These are phyloP conservation scores for Podila epicladia DNA, from an alignment of 192 early-diverging fungal genomes.

Conservation along the genomic window DNA sequence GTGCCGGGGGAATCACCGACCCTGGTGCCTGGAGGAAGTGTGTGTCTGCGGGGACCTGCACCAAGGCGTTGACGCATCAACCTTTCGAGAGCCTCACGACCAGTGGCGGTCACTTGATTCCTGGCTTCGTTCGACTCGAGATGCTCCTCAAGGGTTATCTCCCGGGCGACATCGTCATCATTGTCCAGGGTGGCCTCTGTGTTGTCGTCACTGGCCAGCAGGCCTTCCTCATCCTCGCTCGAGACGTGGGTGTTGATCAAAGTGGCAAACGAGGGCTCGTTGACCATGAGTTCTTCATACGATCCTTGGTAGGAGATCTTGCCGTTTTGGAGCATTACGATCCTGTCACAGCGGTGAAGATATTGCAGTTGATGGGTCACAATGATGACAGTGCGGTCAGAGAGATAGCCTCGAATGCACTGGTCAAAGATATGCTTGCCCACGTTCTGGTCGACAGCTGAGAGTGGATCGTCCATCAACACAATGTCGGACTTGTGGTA, in stretches of 20 bases:
- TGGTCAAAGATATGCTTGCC: conserved; percentile 75
- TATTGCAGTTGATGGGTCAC: conserved; percentile 83
- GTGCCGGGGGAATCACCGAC: conserved; percentile 19
- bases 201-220: background rate
- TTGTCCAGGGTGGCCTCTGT: background rate
- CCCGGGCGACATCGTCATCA: background rate
- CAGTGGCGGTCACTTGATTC: conserved; percentile 3
- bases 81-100: background rate
- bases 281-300: conserved; percentile 68
- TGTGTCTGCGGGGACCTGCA: conserved; percentile 18
- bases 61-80: background rate
- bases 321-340: conserved; percentile 77
- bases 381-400: conserved; percentile 75
- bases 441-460: conserved; percentile 66
- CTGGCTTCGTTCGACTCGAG: background rate
- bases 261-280: conserved; percentile 25
- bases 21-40: conserved; percentile 17
- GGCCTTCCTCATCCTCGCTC: conserved; percentile 16
- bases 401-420: conserved; percentile 69
- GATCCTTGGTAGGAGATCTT: conserved; percentile 70
- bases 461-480: conserved; percentile 68
- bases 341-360: conserved; percentile 68
- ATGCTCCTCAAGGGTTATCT: conserved; percentile 3
- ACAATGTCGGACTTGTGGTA: conserved; percentile 90
- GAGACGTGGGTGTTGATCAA: conserved; percentile 38